Evolutionary conservation across 331 rosid species (phyloP), one percentile per base, ranked within the genome.

Genomic region (Acacia pycnantha): DNA sequence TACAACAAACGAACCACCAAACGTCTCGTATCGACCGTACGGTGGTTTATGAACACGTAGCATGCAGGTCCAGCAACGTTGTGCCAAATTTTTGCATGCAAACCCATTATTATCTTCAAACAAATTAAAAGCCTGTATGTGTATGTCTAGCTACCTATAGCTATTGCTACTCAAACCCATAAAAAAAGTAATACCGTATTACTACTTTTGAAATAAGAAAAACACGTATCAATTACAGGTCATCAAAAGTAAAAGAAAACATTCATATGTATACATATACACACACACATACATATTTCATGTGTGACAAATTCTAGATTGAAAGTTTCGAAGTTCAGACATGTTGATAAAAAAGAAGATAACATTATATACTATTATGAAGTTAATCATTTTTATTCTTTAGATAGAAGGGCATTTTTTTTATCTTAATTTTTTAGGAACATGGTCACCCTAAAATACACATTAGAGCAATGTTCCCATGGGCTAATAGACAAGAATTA

Each of bases 21-120:
- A 33, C 74, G 86, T 81, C 86, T 89, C 12, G 94, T 91, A 59
- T 91, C 92, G 14, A 76, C 84, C 0, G 91, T 91, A 0, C 94
- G 88, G 82, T 91, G 92, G 70, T 91, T 87, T 13, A 91, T 82
- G 85, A 91, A 91, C 26, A 91, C 91, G 35, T 86, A 89, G 40
- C 92, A 89, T 13, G 76, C 51, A 5, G 73, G 61, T 12, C 29
- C 31, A 16, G 46, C 73, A 44, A 77, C 14, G 22, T 64, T 27
- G 7, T 16, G 12, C 41, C 73, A 41, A 12, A 62, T 8, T 15
- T 41, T 61, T 66, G 78, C 67, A 33, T 80, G 79, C 29, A 80
- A 35, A n/a, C 79, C 88, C 89, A 84, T 31, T 67, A 53, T 53
- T 50, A 15, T 50, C 48, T 51, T 53, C 29, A 56, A 56, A 56